Base-by-base conservation (phyloP, 1,139 yeast genomes). In the Blastobotrys ciferrii region DNA sequence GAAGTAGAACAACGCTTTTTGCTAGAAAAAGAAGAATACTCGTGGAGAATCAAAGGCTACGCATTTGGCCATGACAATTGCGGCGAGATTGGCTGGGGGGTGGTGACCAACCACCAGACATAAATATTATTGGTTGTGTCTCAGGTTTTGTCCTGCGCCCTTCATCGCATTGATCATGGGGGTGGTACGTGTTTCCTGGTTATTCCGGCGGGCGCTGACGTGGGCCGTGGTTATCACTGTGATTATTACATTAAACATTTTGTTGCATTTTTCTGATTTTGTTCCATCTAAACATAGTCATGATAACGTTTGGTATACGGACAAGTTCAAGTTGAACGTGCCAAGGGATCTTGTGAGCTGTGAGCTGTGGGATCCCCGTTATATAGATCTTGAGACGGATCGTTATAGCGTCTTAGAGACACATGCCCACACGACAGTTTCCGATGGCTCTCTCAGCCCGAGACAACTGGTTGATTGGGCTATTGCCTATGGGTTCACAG, bases 381-480 rank as follows among this genome's bases (percentile, higher is more conserved):
- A 30, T 20, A 2, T 37, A 7, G 37, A 31, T 19, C 37, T 40
- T 15, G 28, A 13, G 28, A 18, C 3, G 11, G 49, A 48, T 4
- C 28, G 30, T 4, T 41, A 40, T 1, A 18, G 49, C 25, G 30
- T 51, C n/a, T 44, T 54, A 14, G 63, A 60, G 43, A 51, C 60
- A 6, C 63, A 60, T 39, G 42, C 60, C 2, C 63, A 60, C 37
- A 56, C 63, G n/a, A 56, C 54, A 13, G 42, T 46, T 23, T 58
- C 62, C 1, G 63, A 60, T 40, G 63, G 63, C 7, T 39, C 48
- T 7, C 45, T 60, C 39, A 46, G 47, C 2, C 62, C 63, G 3
- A 48, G 43, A 14, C 63, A 59, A 47, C 47, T 58, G 17, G 62
- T 60, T 15, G 59, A 58, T 47, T 60, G 63, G 64, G 64, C 64